These are phyloP conservation scores for Astrephomene gubernaculifera DNA, from an alignment of 139 green algal species.

Conservation along the genomic window DNA sequence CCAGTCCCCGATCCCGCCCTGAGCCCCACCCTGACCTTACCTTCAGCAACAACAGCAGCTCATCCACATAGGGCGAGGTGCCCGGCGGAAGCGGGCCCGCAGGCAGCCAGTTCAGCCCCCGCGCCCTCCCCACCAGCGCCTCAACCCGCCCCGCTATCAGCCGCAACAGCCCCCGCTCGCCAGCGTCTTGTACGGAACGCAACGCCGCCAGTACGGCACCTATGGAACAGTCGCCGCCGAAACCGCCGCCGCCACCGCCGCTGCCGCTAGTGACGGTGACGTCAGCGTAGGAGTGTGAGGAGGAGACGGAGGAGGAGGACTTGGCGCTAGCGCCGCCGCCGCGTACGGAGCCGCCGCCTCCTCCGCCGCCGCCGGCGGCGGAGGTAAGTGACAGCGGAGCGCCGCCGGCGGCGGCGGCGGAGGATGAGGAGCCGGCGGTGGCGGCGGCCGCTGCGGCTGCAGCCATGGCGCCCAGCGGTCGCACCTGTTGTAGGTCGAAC, in stretches of 20 bases:
- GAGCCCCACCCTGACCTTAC: no score
- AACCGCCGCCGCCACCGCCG: background rate
- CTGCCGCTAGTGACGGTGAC: background rate
- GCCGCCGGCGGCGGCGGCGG: background rate
- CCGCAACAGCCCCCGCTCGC: constrained; percentile 55
- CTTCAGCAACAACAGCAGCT: constrained; percentile 69
- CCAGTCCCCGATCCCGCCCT: no score
- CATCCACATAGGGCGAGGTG: constrained; percentile 54
- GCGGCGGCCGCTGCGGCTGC: constrained; percentile 16
- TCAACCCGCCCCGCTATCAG: constrained; percentile 49
- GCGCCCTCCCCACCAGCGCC: constrained; percentile 48
- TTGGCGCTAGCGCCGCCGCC: no score
- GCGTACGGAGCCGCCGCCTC: background rate
- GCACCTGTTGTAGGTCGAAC: constrained; percentile 31
- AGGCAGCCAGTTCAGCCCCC: constrained; percentile 62
- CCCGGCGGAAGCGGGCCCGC: constrained; percentile 41
- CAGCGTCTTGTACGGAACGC: constrained; percentile 52
- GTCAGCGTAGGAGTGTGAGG: no score
- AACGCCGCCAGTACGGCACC: constrained; percentile 36
- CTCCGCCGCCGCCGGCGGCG: background rate
- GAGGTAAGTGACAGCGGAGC: background rate
- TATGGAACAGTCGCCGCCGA: background rate
- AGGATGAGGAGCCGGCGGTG: background rate
- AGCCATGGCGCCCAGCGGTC: constrained; percentile 33
- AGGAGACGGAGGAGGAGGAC: no score